Evolutionary conservation across 495 filamentous ascomycete genomes (phyloP).

Genomic region (Xylaria venustula): DNA sequence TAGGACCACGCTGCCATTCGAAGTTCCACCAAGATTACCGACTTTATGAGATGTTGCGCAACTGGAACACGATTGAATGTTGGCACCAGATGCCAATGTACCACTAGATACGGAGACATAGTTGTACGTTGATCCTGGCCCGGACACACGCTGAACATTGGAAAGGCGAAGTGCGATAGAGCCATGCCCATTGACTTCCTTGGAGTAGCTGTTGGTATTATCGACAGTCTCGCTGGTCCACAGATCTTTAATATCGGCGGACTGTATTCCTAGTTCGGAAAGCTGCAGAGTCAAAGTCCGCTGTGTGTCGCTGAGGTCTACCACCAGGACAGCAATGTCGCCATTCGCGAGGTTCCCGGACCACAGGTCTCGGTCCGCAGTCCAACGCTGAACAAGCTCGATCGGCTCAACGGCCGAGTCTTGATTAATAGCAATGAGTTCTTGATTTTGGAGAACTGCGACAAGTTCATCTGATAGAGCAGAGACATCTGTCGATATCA

Average conservation of each 20-base stretch:
- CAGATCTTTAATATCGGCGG: constrained; percentile 2
- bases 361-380: not conserved
- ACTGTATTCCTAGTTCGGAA: not conserved
- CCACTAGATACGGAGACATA: not conserved
- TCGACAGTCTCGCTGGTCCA: not conserved
- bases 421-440: constrained; percentile 7
- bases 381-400: constrained; percentile 2
- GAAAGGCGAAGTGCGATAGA: constrained; percentile 2
- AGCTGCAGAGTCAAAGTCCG: constrained; percentile 2
- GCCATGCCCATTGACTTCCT: not conserved
- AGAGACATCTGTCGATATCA: constrained; percentile 5
- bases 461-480: constrained; percentile 1
- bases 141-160: not conserved
- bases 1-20: not conserved
- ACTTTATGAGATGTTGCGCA: constrained; percentile 3
- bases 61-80: not conserved
- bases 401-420: not conserved
- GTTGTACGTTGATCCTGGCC: not conserved
- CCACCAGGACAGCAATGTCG: constrained; percentile 2
- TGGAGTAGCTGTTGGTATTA: not conserved
- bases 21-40: constrained; percentile 2
- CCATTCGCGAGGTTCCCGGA: not conserved
- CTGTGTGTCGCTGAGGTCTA: constrained; percentile 1
- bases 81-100: not conserved
- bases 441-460: constrained; percentile 1